These are phyloP conservation scores for Aspergillus biplanus DNA, from an alignment of 495 filamentous ascomycete genomes.

Conservation along the genomic window DNA sequence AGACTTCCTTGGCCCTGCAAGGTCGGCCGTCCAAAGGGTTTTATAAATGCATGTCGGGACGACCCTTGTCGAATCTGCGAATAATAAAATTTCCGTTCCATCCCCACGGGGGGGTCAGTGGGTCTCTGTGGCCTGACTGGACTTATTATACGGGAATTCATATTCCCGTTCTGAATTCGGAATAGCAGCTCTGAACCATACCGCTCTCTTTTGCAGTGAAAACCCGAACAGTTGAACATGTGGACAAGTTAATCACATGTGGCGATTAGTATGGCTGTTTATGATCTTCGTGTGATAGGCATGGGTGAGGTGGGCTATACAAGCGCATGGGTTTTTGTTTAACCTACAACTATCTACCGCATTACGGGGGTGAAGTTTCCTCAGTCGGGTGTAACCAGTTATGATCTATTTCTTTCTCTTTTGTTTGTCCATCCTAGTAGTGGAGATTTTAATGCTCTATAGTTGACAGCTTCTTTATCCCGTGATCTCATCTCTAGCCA, in stretches of 20 bases:
- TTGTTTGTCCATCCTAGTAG: background rate
- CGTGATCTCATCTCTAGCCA: background rate
- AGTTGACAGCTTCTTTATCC: background rate
- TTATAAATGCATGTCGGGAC: background rate
- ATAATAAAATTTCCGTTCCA: background rate
- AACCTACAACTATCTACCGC: background rate
- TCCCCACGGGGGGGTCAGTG: conserved; percentile 5
- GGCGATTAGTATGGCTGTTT: background rate
- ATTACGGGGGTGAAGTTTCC: background rate
- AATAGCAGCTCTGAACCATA: background rate
- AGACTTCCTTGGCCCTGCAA: background rate
- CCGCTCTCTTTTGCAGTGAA: background rate
- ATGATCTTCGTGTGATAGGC: background rate
- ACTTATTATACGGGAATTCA: background rate
- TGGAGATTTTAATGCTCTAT: background rate
- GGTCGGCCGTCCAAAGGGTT: background rate
- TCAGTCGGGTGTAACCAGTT: background rate
- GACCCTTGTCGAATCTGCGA: background rate
- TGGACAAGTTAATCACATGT: background rate
- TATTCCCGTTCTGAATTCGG: conserved; percentile 2
- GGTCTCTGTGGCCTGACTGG: background rate
- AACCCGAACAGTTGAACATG: background rate
- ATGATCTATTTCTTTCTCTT: background rate
- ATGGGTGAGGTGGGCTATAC: background rate
- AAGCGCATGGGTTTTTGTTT: background rate